phyloP scores from a whole-genome alignment of 495 filamentous ascomycete genomes.

The Aspergillus asperescens region DNA sequence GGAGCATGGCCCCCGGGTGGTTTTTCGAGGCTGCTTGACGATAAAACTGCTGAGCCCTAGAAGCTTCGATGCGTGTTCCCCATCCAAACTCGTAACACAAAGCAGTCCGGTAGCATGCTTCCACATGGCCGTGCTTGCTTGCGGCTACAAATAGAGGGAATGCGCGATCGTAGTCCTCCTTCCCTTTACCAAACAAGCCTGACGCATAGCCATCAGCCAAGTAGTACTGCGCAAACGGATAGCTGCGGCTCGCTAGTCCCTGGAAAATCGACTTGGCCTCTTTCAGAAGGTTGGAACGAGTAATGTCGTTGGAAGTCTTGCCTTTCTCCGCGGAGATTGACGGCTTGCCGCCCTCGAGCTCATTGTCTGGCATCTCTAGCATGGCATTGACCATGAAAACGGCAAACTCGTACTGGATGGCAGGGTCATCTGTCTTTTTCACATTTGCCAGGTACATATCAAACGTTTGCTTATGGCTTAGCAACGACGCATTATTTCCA shows the following conservation, averaged over 20 bases:
- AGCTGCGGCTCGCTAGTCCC: conserved; percentile 76
- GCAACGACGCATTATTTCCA: conserved; percentile 79
- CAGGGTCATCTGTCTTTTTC: conserved; percentile 88
- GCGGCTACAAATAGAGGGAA: conserved; percentile 90
- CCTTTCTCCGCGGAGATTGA: conserved; percentile 25
- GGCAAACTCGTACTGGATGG: conserved; percentile 90
- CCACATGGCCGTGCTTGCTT: conserved; percentile 94
- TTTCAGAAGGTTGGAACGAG: conserved; percentile 63
- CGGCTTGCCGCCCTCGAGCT: conserved; percentile 40
- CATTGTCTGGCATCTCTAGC: conserved; percentile 52
- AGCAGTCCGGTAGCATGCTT: conserved; percentile 89
- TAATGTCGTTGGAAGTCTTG: conserved; percentile 39
- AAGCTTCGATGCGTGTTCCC: conserved; percentile 82
- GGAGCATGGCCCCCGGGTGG: conserved; percentile 90
- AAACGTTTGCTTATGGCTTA: conserved; percentile 85
- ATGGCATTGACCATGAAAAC: conserved; percentile 86
- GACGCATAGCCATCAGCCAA: conserved; percentile 91
- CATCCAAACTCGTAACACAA: conserved; percentile 98
- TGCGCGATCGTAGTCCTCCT: conserved; percentile 81
- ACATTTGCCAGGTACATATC: conserved; percentile 97
- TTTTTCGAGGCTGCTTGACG: conserved; percentile 85
- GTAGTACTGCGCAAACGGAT: conserved; percentile 97
- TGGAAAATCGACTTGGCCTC: conserved; percentile 88
- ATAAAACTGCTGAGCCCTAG: conserved; percentile 90
- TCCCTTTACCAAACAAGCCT: conserved; percentile 88